Conservation (phyloP, 306 rosid genomes). For the Rosa lucieae region DNA sequence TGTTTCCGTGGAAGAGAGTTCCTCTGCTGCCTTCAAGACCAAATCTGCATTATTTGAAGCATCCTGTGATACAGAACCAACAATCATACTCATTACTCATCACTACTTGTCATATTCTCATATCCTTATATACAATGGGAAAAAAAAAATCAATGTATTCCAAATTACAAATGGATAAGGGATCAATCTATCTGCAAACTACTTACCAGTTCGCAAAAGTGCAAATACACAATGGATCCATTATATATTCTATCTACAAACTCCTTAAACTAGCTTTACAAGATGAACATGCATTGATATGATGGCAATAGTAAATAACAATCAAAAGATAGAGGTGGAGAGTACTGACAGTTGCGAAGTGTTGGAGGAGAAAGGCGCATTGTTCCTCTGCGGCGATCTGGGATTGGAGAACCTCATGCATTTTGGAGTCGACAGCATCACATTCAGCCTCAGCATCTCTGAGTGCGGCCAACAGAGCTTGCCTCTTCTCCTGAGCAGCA, state of each 20-base stretch:
- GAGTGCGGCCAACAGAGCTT: conserved; percentile 33
- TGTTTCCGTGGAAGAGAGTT: conserved; percentile 44
- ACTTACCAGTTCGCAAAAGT: neutral
- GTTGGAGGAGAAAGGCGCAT: conserved; percentile 48
- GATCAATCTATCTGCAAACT: neutral
- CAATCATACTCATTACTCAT: neutral
- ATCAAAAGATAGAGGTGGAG: neutral
- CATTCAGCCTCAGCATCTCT: conserved; percentile 54
- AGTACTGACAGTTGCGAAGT: conserved; percentile 51
- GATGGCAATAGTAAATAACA: neutral
- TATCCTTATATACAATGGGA: neutral
- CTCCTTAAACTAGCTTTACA: neutral
- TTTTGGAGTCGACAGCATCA: conserved; percentile 50
- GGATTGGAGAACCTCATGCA: conserved; percentile 54
- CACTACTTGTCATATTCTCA: neutral
- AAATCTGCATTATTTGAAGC: conserved; percentile 54
- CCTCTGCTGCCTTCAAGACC: conserved; percentile 48
- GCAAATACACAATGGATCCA: neutral
- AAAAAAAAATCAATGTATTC: too few relatives aligned
- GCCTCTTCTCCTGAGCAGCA: conserved; percentile 57
- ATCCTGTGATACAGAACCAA: conserved; percentile 43
- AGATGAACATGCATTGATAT: neutral
- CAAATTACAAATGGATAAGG: neutral
- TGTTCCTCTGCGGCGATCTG: conserved; percentile 66
- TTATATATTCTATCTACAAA: neutral